Evolutionary conservation across 345 rosid species (phyloP), one percentile per base, ranked within the genome.

Genomic region (Ailanthus altissimus): DNA sequence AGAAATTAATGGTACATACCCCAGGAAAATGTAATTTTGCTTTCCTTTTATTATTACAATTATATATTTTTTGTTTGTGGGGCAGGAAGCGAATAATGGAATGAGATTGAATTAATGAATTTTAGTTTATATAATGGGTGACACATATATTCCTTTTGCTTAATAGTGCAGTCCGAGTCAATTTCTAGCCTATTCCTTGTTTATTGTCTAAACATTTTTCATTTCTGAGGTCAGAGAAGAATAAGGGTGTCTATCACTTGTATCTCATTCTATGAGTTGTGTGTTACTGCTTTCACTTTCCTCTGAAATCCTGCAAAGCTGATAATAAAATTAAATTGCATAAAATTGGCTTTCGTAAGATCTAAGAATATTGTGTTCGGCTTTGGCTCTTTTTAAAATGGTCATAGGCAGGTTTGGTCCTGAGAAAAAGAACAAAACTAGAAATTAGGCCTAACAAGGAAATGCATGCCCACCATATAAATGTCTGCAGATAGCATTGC

Each of bases 341-440:
- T 25, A 4, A 43, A 60, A 21, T 46, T 47, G 26, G 74, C 42
- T 49, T 64, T 26, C 47, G 25, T 14, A 51, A 46, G 38, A 57
- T 50, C 76, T 81, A 88, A n/a, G 81, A 54, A 21, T 63, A 80
- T 57, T 81, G 67, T n/a, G 81, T 54, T 47, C 5, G 46, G 23
- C 8, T 79, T 72, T 73, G 80, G 47, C 75, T 85, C 77, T 84
- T 83, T 72, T 87, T 80, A 16, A 85, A 87, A 12, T 50, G 72
- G 66, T 86, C 77, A 57, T 90, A 90, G 8, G 90, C 92, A 36
- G 74, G 86, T 73, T 67, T 83, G 43, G 94, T 90, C 77, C 94
- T 78, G 12, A 81, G 75, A 81, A 85, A 90, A 46, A 90, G 87
- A 74, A 85, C 36, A 13, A 53, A 62, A 81, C 92, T 80, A 57